These are phyloP conservation scores for Stenocarpella maydis DNA, from an alignment of 2,329 filamentous ascomycete genomes.

Conservation along the genomic window DNA sequence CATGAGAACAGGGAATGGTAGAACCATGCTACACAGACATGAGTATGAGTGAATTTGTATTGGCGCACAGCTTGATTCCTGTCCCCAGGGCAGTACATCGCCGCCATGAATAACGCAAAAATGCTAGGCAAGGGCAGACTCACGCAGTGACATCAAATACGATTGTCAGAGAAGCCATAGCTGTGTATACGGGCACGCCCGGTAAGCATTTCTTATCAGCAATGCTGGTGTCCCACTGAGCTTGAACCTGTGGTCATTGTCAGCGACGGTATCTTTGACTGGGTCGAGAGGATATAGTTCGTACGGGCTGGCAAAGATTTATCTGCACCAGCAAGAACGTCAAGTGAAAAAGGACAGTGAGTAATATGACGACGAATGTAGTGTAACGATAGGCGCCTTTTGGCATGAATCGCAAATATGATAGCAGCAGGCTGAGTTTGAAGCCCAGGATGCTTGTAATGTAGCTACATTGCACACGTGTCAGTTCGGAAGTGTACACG, in stretches of 20 bases:
- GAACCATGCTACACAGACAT: conserved; percentile 44
- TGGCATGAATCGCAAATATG: conserved; percentile 55
- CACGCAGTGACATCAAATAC: conserved; percentile 52
- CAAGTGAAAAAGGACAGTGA: conserved; percentile 50
- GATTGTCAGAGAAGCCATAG: conserved; percentile 51
- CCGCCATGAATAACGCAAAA: background rate
- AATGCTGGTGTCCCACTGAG: conserved; percentile 52
- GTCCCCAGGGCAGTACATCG: background rate
- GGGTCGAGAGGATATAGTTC: conserved; percentile 34
- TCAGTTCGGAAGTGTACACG: background rate
- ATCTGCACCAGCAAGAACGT: conserved; percentile 48
- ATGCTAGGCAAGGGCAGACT: conserved; percentile 32
- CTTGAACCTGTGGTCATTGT: background rate
- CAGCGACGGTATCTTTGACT: conserved; percentile 16
- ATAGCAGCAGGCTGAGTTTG: conserved; percentile 55
- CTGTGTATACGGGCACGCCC: conserved; percentile 53
- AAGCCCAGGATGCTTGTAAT: conserved; percentile 54
- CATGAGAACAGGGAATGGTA: conserved; percentile 52
- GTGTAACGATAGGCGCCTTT: conserved; percentile 45
- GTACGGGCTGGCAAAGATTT: conserved; percentile 48
- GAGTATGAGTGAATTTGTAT: background rate
- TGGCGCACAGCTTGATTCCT: background rate
- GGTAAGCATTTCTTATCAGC: conserved; percentile 49
- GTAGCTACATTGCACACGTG: conserved; percentile 43
- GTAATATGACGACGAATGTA: conserved; percentile 46